Conservation (phyloP, 805 yeast genomes). For the Sugiyamaella lignohabitans region DNA sequence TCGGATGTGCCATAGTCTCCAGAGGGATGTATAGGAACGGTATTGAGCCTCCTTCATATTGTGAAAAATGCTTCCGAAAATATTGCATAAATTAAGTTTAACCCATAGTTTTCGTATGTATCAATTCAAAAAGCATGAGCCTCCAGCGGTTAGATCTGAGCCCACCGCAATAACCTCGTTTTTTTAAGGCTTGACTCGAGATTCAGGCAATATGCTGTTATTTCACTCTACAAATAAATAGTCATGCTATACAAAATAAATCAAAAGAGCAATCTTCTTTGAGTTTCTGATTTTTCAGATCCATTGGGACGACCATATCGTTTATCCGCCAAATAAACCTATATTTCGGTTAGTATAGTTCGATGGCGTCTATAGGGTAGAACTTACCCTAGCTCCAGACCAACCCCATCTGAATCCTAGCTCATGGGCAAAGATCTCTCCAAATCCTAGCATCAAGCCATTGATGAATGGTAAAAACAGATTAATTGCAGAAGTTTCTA, state of each 20-base stretch:
- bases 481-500: conserved; percentile 45
- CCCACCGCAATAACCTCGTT: too few species aligned
- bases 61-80: conserved; percentile 60
- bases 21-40: conserved; percentile 69
- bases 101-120: too few species aligned
- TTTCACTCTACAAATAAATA: too few species aligned
- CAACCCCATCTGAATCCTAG: conserved; percentile 75
- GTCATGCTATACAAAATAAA: background rate
- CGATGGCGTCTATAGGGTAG: background rate
- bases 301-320: background rate
- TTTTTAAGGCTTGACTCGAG: too few species aligned
- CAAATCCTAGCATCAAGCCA: conserved; percentile 94
- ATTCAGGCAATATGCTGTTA: too few species aligned
- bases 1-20: conserved; percentile 78
- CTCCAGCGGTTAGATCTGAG: too few species aligned
- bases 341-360: background rate
- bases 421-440: conserved; percentile 91
- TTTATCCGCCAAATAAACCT: background rate
- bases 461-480: conserved; percentile 80
- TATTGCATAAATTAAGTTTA: conserved; percentile 48
- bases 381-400: conserved; percentile 55
- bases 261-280: background rate
- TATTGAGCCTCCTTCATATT: conserved; percentile 56
- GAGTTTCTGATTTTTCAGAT: background rate
- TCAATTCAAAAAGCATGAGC: too few species aligned